phyloP scores from a whole-genome alignment of 139 green algal genomes.

The Chlamydomonas sp. region DNA sequence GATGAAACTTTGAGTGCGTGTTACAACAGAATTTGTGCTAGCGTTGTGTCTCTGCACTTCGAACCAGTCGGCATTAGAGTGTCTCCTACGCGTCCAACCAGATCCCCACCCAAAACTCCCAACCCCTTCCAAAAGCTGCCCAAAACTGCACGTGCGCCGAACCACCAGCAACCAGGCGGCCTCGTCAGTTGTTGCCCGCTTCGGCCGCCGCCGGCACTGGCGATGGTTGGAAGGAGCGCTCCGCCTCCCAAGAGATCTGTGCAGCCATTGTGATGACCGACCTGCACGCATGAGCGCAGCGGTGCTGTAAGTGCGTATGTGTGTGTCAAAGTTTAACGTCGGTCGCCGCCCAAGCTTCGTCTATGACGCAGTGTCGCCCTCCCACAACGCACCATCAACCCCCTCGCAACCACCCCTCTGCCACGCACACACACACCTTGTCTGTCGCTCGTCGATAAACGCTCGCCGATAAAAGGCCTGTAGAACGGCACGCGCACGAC shows the following conservation, averaged over 20 bases:
- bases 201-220: constrained; percentile 23
- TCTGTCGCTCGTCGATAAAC: constrained; percentile 75
- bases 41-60: no score
- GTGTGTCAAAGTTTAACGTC: neutral
- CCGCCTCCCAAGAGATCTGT: constrained; percentile 53
- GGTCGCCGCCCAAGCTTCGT: constrained; percentile 2
- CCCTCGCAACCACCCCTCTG: neutral
- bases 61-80: no score
- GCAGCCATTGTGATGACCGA: constrained; percentile 80
- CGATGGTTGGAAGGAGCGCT: constrained; percentile 32
- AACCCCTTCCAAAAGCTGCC: no score
- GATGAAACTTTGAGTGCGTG: no score
- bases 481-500: constrained; percentile 65
- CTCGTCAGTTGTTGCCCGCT: constrained; percentile 28
- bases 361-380: neutral
- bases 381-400: neutral
- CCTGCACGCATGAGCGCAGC: neutral
- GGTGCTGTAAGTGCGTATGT: neutral
- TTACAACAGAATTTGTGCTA: no score
- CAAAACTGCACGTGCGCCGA: no score
- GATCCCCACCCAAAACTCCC: no score
- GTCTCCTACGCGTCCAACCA: no score
- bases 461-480: no score
- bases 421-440: constrained; percentile 23
- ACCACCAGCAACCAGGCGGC: no score